Percentiles rank a stretch among this genome's conserved stretches.
Conservation (phyloP, 78 protist species). For the Planoprotostelium fungivorum region DNA sequence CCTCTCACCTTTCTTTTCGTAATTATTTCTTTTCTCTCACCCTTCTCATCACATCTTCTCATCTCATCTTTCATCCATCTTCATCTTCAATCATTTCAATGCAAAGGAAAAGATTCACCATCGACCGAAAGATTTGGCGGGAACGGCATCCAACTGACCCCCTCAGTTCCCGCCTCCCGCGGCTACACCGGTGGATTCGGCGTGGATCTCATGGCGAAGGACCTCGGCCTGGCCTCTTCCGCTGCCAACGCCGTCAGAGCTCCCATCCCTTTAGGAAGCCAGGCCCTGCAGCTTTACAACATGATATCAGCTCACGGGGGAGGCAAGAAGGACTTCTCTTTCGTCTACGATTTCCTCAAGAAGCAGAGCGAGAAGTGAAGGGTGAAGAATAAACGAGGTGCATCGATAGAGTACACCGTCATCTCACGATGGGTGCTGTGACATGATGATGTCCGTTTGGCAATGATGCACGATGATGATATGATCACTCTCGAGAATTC, state of each 20-base stretch:
- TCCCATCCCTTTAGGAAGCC: constrained; percentile 57
- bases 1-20: too few species aligned
- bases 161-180: constrained; percentile 48
- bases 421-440: too few species aligned
- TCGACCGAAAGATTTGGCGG: background rate
- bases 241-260: constrained; percentile 67
- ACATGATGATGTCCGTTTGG: too few species aligned
- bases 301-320: constrained; percentile 32
- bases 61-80: background rate
- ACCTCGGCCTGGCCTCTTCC: constrained; percentile 79
- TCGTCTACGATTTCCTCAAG: constrained; percentile 53
- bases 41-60: too few species aligned
- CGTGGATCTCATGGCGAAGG: constrained; percentile 83
- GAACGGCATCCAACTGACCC: background rate
- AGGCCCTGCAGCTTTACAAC: constrained; percentile 58
- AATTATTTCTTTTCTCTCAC: too few species aligned
- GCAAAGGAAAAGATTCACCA: too few species aligned
- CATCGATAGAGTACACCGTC: too few species aligned
- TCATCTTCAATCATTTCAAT: background rate
- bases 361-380: too few species aligned
- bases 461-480: too few species aligned
- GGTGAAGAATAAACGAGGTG: too few species aligned
- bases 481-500: too few species aligned
- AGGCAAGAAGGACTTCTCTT: constrained; percentile 60
- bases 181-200: constrained; percentile 93